Conservation (phyloP, 139 green algal species). For the Chlorella sorokiniana region DNA sequence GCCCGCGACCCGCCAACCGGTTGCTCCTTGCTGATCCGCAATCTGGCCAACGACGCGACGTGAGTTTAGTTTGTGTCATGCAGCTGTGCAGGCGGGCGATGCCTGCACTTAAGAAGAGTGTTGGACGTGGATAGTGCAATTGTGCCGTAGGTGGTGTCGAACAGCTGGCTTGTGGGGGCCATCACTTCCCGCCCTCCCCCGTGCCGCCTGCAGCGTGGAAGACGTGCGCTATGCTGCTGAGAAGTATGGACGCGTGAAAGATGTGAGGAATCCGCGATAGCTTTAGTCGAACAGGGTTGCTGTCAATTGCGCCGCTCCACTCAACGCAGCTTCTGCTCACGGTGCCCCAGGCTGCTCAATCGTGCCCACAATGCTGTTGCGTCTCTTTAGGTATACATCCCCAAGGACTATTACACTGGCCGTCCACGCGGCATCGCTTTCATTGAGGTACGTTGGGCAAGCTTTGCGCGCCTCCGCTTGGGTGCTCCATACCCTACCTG, state of each 20-base stretch:
- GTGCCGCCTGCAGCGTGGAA: not conserved
- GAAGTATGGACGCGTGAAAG: slow-evolving; percentile 46
- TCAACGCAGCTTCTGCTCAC: not conserved
- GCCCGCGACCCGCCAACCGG: slow-evolving; percentile 8
- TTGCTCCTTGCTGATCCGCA: slow-evolving; percentile 27
- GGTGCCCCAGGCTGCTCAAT: not conserved
- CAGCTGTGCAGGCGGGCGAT: not conserved
- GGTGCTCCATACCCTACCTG: not conserved
- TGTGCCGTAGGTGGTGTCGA: not conserved
- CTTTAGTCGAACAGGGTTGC: not conserved
- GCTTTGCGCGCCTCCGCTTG: too few relatives aligned
- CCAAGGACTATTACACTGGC: slow-evolving; percentile 44
- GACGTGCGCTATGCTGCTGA: slow-evolving; percentile 46
- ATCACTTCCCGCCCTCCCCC: not conserved
- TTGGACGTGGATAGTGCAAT: not conserved
- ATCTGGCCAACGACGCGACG: not conserved
- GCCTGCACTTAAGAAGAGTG: not conserved
- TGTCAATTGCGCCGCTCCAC: not conserved
- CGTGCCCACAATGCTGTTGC: not conserved
- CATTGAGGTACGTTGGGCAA: slow-evolving; percentile 48
- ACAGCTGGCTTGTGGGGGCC: not conserved
- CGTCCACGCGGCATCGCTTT: slow-evolving; percentile 60
- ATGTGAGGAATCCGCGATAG: slow-evolving; percentile 42
- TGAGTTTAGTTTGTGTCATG: not conserved
- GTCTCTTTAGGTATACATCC: slow-evolving; percentile 13